Evolutionary conservation across 257 asterid genomes (phyloP), one percentile per base, ranked within the genome.

Genomic region (Scutellaria minor): DNA sequence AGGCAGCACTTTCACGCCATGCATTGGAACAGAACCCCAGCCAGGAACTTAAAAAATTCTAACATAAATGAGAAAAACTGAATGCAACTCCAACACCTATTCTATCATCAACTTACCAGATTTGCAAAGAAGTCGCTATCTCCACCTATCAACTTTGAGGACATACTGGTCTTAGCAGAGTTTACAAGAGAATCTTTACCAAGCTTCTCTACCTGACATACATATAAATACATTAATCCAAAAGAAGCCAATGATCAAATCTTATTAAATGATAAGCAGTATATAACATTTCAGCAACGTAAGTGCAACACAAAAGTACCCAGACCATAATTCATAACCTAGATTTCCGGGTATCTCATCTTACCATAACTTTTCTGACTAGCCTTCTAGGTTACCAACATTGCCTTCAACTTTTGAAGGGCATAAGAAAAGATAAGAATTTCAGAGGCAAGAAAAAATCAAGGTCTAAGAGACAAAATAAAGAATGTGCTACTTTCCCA

Each of bases 111-210:
- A 65, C 90, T 77, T 82, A 92, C 97, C 89, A 92, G 83, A 76
- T 85, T 83, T 7, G 97, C 92, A 22, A 87, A 92, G 88, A 85
- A 90, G 81, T 87, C 97, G 35, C 93, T 85, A 68, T 90, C 96
- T 44, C 81, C 85, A 31, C 90, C 91, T 45, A 93, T 93, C 81
- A 90, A 68, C 91, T 93, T 93, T 20, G 97, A 92, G 56, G 97
- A 90, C 96, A 92, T 90, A 86, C 97, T 87, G 74, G 98, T 92
- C 95, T 88, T 92, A 79, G 98, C 97, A 83, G 88, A 85, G 79
- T 90, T 92, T 61, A 92, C 57, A 63, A 91, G 84, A 73, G 94
- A 85, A 75, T 92, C 97, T 79, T 87, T 92, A 22, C 97, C 98
- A 64, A 92, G 98, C 65, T 87, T 92, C 57, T 90, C 97, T 39